Evolutionary conservation across 129 eudicot genomes (phyloP), one percentile per base, ranked within the genome.

Genomic region (Tanacetum coccineum): DNA sequence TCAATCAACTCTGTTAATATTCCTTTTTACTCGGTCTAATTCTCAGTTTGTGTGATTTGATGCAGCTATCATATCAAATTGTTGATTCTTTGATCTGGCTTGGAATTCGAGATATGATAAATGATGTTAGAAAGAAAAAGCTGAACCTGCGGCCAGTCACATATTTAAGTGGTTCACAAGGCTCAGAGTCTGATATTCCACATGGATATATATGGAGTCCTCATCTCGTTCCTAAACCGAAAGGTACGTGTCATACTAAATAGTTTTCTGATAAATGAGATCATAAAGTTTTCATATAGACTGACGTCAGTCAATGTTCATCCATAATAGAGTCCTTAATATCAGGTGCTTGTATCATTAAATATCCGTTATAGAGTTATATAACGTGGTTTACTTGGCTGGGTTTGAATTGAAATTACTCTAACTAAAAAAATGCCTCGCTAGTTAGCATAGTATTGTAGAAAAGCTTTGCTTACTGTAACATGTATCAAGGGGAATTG

Each of bases 11-110:
- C 20, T 67, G 25, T 53, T 67, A 20, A 22, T 48, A 14, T 51
- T 25, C 55, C 17, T 15, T 26, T 32, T 57, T 57, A 48, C 51
- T 46, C 6, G 50, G 56, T 56, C 62, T n/a, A 66, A n/a, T 44
- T 14, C 66, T 70, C 21, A 22, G 59, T 40, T 52, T 94, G 62
- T 21, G 40, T 79, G 74, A 51, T 11, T 57, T 36, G 26, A 62
- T 81, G 86, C 99, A 94, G 99, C 73, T 94, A 45, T 94, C 99
- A 13, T 94, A 94, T 77, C 99, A 94, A 83, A 94, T 94, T 47
- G 97, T 94, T 60, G 99, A 94, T 67, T 89, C 99, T 66, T 50
- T 94, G 74, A 87, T 94, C 67, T 94, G 99, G 99, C 88, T 94
- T 68, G 99, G 99, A 71, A 94, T 94, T 26, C 87, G 99, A 36